Percentiles rank a stretch among this genome's conserved stretches.
Evolutionary conservation across 495 filamentous ascomycete genomes (phyloP).

Genomic region (Talaromyces ruber): DNA sequence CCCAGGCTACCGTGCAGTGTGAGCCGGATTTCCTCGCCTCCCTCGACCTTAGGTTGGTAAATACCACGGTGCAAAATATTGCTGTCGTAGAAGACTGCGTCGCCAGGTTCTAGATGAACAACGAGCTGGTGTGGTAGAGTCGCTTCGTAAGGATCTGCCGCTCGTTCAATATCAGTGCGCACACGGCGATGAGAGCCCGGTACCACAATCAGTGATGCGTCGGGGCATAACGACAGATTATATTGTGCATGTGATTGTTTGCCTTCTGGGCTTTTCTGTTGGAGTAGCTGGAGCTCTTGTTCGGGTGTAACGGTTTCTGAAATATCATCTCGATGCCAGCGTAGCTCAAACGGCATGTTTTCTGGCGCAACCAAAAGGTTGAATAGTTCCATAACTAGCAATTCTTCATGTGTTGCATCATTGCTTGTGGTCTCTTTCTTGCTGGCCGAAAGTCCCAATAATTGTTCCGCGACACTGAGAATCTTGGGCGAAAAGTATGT

Average conservation of each 20-base stretch:
- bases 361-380: constrained; percentile 69
- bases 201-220: constrained; percentile 58
- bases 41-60: constrained; percentile 43
- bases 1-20: constrained; percentile 81
- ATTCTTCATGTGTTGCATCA: constrained; percentile 25
- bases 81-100: constrained; percentile 79
- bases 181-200: constrained; percentile 61
- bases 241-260: constrained; percentile 64
- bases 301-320: constrained; percentile 43
- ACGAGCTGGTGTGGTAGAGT: constrained; percentile 50
- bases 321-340: constrained; percentile 78
- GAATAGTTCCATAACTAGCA: constrained; percentile 71
- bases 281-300: constrained; percentile 43
- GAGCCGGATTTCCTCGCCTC: constrained; percentile 48
- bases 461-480: constrained; percentile 44
- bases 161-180: constrained; percentile 55
- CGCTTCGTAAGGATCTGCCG: constrained; percentile 47
- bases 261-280: constrained; percentile 30
- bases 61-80: constrained; percentile 78
- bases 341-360: constrained; percentile 50
- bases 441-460: constrained; percentile 34
- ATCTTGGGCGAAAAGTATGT: constrained; percentile 59
- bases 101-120: constrained; percentile 59
- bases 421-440: constrained; percentile 4
- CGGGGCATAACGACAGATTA: constrained; percentile 65